Evolutionary conservation across 805 yeast genomes (phyloP).

Genomic region (Lipomyces chichibuensis): DNA sequence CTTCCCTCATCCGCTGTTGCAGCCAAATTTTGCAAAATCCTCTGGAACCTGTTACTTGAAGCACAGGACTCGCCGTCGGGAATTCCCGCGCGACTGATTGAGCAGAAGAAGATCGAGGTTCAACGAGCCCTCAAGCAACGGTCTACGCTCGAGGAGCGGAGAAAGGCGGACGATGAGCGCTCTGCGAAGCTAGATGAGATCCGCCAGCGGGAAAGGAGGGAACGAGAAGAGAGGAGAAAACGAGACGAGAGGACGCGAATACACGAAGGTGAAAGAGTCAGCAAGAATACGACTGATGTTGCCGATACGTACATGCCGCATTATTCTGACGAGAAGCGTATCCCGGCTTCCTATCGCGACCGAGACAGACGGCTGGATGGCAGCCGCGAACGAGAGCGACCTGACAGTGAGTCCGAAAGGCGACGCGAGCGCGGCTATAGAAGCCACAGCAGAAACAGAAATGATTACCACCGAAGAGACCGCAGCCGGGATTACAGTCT

Average conservation of each 20-base stretch:
- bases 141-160: not conserved
- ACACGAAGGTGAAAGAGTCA: not conserved
- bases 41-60: constrained; percentile 16
- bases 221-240: constrained; percentile 2
- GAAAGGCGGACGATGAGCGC: constrained; percentile 4
- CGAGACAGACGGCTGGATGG: not conserved
- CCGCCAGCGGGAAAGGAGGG: not conserved
- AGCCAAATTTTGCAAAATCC: constrained; percentile 12
- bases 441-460: not conserved
- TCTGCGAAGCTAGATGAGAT: constrained; percentile 9
- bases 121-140: not conserved
- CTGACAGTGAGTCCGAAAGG: not conserved
- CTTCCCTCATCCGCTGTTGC: constrained; percentile 6
- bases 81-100: constrained; percentile 8
- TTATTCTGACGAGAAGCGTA: not conserved
- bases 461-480: not conserved
- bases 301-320: not conserved
- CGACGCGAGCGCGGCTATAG: not conserved
- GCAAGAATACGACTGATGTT: not conserved
- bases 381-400: not conserved
- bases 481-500: not conserved
- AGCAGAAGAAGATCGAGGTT: not conserved
- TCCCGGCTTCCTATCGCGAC: not conserved
- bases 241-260: not conserved
- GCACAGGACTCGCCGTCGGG: constrained; percentile 15